These are phyloP conservation scores for Elaeis oleifera DNA, from an alignment of 202 grass and related monocot species.

Conservation along the genomic window DNA sequence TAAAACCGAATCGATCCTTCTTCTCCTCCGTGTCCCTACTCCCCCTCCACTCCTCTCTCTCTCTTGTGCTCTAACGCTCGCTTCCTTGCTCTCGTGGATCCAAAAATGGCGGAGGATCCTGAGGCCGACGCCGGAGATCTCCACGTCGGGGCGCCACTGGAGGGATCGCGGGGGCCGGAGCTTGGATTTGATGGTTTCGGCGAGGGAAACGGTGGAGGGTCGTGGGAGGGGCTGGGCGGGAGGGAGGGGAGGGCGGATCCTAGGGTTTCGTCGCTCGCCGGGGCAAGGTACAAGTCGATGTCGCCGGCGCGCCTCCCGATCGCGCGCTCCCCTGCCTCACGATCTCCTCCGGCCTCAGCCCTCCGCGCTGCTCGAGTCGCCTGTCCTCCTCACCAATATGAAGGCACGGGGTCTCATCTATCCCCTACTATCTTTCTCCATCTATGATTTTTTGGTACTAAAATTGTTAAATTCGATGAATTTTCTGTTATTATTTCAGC, in stretches of 20 bases:
- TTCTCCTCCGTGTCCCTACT: background rate
- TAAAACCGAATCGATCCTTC: conserved; percentile 17
- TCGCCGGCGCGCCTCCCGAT: conserved; percentile 88
- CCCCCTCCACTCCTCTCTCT: conserved; percentile 11
- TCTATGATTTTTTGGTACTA: no score
- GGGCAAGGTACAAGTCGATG: conserved; percentile 85
- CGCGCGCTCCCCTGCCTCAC: conserved; percentile 71
- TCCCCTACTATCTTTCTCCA: background rate
- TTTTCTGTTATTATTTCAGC: no score
- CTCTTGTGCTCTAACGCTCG: no score
- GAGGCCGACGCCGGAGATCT: conserved; percentile 5
- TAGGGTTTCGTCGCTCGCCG: conserved; percentile 42
- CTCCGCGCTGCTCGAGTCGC: conserved; percentile 76
- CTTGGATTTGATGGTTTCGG: background rate
- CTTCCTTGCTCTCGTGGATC: no score
- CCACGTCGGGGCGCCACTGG: background rate
- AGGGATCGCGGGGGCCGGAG: background rate
- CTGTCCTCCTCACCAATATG: conserved; percentile 80
- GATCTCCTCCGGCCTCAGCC: conserved; percentile 82
- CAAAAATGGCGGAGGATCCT: conserved; percentile 30
- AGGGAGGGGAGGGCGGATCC: conserved; percentile 28
- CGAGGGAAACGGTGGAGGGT: conserved; percentile 1
- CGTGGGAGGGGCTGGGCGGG: background rate
- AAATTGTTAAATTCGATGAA: no score
- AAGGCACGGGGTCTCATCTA: conserved; percentile 31